Evolutionary conservation across 1,284 basidiomycete genomes (phyloP).

Genomic region (Leucoagaricus sp.): DNA sequence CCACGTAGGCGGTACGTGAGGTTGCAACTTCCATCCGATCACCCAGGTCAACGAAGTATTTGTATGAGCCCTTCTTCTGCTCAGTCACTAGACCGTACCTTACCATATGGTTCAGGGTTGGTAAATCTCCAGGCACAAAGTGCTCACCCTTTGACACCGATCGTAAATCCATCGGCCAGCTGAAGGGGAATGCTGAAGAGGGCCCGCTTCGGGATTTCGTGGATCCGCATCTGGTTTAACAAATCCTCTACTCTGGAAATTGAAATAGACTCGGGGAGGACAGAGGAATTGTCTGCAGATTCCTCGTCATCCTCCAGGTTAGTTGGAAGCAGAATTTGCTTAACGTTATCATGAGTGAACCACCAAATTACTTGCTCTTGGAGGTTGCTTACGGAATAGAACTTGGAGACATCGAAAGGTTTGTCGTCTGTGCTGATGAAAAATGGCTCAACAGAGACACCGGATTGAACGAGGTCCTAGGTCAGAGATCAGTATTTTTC

Average conservation of each 20-base stretch:
- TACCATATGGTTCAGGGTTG: conserved; percentile 6
- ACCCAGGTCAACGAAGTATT: conserved; percentile 80
- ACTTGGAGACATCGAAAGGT: conserved; percentile 74
- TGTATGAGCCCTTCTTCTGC: conserved; percentile 80
- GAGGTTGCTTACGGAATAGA: conserved; percentile 74
- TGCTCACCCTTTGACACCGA: conserved; percentile 86
- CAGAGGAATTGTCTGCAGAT: conserved; percentile 49
- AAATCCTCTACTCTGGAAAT: conserved; percentile 77
- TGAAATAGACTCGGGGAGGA: conserved; percentile 66
- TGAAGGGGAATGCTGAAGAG: conserved; percentile 83
- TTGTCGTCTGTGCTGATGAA: conserved; percentile 80
- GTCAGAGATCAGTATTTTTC: not conserved
- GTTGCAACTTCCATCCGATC: conserved; percentile 75
- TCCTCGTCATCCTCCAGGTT: conserved; percentile 47
- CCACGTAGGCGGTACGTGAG: conserved; percentile 72
- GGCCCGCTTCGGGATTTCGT: conserved; percentile 87
- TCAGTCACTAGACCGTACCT: conserved; percentile 88
- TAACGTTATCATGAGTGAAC: no score
- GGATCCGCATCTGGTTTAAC: conserved; percentile 81
- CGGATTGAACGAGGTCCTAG: conserved; percentile 82
- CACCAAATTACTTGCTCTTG: not conserved
- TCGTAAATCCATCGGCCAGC: conserved; percentile 78
- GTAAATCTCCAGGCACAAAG: conserved; percentile 4
- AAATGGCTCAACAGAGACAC: conserved; percentile 87
- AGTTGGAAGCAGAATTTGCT: conserved; percentile 66